Conservation (phyloP, 2,329 filamentous ascomycete genomes). For the Fonsecaea nubica region DNA sequence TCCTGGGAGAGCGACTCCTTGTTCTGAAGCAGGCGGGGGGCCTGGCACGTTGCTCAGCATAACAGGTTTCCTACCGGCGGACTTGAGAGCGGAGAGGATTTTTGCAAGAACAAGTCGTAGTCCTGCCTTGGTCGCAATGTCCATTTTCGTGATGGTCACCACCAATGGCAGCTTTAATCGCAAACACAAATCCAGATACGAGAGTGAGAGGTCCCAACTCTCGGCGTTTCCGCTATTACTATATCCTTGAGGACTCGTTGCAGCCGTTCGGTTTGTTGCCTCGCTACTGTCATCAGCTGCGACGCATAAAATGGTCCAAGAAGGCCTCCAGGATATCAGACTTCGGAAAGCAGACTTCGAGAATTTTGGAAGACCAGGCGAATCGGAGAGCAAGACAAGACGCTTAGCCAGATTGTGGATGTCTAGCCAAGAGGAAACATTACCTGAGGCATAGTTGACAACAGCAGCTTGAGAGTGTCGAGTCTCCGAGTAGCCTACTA, state of each 20-base stretch:
- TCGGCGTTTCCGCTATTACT: slow-evolving; percentile 45
- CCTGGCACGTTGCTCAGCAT: slow-evolving; percentile 60
- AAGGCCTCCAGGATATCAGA: slow-evolving; percentile 92
- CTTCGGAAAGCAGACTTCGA: slow-evolving; percentile 86
- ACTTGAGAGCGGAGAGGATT: slow-evolving; percentile 78
- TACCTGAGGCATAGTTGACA: slow-evolving; percentile 80
- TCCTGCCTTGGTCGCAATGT: slow-evolving; percentile 76
- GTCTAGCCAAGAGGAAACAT: slow-evolving; percentile 92
- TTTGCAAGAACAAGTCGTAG: slow-evolving; percentile 74
- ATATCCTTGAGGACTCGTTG: slow-evolving; percentile 55
- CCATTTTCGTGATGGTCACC: slow-evolving; percentile 88
- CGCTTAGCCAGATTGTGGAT: slow-evolving; percentile 83
- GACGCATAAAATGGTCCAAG: slow-evolving; percentile 90
- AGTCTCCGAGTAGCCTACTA: slow-evolving; percentile 75
- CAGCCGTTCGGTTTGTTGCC: slow-evolving; percentile 43
- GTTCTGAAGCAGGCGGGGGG: slow-evolving; percentile 38
- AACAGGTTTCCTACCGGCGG: slow-evolving; percentile 72
- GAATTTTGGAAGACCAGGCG: slow-evolving; percentile 88
- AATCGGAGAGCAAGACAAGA: slow-evolving; percentile 87
- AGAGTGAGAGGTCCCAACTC: slow-evolving; percentile 71
- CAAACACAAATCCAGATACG: slow-evolving; percentile 84
- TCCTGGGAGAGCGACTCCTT: slow-evolving; percentile 59
- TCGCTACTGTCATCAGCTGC: slow-evolving; percentile 74
- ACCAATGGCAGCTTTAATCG: slow-evolving; percentile 78
- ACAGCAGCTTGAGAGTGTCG: slow-evolving; percentile 28